phyloP scores from a whole-genome alignment of 345 rosid genomes.

The Litchi chinensis region DNA sequence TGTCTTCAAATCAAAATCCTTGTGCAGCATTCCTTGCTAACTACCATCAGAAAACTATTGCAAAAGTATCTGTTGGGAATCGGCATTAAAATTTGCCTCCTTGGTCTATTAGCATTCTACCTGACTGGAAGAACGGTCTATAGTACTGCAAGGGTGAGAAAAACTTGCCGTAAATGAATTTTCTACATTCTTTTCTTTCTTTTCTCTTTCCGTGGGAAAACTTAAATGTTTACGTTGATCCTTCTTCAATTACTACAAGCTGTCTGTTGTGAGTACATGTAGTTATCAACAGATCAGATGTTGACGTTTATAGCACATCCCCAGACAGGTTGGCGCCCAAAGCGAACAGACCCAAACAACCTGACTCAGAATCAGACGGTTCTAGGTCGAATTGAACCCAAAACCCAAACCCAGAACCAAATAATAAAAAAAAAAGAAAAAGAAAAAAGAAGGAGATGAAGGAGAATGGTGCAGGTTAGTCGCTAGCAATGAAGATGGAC shows the following conservation, averaged over 20 bases:
- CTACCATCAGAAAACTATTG: constrained; percentile 61
- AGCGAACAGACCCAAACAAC: constrained; percentile 53
- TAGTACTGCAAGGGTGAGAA: constrained; percentile 94
- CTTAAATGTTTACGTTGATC: neutral
- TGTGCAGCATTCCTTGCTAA: constrained; percentile 98
- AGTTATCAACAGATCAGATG: neutral
- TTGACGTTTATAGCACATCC: constrained; percentile 12
- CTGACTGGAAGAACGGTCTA: constrained; percentile 97
- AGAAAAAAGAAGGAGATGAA: too few species aligned
- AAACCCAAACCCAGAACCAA: too few species aligned
- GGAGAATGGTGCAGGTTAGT: too few species aligned
- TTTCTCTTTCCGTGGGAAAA: neutral
- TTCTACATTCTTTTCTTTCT: neutral
- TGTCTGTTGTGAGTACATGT: neutral
- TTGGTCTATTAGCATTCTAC: constrained; percentile 98
- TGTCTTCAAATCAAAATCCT: too few species aligned
- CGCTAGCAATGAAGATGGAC: too few species aligned
- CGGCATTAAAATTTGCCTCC: constrained; percentile 94
- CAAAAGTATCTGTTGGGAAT: constrained; percentile 72
- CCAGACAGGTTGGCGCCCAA: constrained; percentile 81
- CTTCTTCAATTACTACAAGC: neutral
- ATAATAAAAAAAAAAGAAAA: too few species aligned
- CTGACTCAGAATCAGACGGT: too few species aligned
- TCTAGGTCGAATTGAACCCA: too few species aligned
- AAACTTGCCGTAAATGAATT: neutral